A percentile compares a stretch with the other conserved stretches of the same genome.
These are phyloP conservation scores for Aspergillaceae sp. DNA, from an alignment of 2,329 filamentous ascomycete species.

Conservation along the genomic window DNA sequence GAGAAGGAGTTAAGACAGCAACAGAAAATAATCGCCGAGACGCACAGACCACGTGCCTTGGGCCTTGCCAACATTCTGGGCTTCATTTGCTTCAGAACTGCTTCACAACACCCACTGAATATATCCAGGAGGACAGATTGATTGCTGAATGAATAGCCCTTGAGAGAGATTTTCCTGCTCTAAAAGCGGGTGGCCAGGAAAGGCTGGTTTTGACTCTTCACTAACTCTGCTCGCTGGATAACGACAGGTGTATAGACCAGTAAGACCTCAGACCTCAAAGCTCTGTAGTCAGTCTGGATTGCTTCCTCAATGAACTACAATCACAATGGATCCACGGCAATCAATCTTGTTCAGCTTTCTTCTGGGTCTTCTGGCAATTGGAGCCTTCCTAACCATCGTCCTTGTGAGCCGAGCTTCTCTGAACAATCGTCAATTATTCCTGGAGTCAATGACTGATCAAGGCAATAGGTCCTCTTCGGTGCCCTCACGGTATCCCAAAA, in stretches of 20 bases:
- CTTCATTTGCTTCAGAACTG: too few relatives aligned
- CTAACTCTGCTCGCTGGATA: too few relatives aligned
- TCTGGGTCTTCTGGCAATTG: not conserved
- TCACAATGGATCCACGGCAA: not conserved
- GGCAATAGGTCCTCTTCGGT: constrained; percentile 16
- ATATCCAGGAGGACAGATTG: not conserved
- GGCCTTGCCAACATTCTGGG: too few relatives aligned
- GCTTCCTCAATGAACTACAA: too few relatives aligned
- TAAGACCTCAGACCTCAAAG: too few relatives aligned
- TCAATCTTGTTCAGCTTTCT: not conserved
- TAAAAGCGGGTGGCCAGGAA: too few relatives aligned
- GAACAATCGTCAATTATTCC: not conserved
- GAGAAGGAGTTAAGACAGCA: constrained; percentile 16
- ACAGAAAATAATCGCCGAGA: constrained; percentile 18
- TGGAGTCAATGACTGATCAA: constrained; percentile 4
- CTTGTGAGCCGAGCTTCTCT: not conserved
- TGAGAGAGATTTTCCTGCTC: too few relatives aligned
- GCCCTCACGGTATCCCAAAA: constrained; percentile 24
- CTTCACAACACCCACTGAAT: not conserved
- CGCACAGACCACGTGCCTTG: constrained; percentile 18
- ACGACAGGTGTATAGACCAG: too few relatives aligned
- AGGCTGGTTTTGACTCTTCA: too few relatives aligned
- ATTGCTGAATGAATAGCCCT: too few relatives aligned
- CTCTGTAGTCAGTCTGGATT: too few relatives aligned
- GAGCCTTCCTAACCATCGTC: not conserved